Conservation (phyloP, 768 basidiomycete genomes). For the Russula sp. region DNA sequence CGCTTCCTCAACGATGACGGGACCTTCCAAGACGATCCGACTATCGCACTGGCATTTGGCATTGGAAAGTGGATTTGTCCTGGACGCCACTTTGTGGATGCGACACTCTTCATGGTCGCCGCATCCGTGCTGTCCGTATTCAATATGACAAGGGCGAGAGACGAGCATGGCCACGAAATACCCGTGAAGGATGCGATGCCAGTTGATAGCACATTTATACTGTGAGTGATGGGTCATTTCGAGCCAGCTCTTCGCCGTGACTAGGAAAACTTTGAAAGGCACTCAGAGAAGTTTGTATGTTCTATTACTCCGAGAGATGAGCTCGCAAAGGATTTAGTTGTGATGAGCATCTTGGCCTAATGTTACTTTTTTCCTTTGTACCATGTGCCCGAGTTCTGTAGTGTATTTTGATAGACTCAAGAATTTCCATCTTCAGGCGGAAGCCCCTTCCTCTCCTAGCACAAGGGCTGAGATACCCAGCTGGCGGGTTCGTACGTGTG, state of each 20-base stretch:
- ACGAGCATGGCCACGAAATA: conserved; percentile 3
- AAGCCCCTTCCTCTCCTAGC: too few species aligned
- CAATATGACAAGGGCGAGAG: not conserved
- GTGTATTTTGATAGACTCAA: too few species aligned
- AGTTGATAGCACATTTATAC: not conserved
- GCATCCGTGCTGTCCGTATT: conserved; percentile 6
- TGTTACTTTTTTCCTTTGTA: too few species aligned
- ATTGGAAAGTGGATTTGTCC: conserved; percentile 13
- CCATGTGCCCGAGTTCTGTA: too few species aligned
- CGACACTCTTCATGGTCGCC: conserved; percentile 6
- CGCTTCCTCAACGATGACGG: not conserved
- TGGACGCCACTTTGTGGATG: conserved; percentile 11
- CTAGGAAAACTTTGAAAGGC: not conserved
- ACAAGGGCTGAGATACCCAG: too few species aligned
- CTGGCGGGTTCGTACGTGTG: too few species aligned
- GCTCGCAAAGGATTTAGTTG: not conserved
- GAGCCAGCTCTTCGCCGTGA: too few species aligned
- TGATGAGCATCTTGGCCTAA: not conserved
- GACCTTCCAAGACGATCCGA: not conserved
- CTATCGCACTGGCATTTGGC: not conserved
- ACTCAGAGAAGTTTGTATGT: not conserved
- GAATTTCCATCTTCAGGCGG: too few species aligned
- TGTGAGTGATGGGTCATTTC: not conserved
- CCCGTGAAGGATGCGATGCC: not conserved
- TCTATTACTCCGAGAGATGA: conserved; percentile 10